Evolutionary conservation across 805 yeast genomes (phyloP).

Genomic region (Saccharomyces mikatae): DNA sequence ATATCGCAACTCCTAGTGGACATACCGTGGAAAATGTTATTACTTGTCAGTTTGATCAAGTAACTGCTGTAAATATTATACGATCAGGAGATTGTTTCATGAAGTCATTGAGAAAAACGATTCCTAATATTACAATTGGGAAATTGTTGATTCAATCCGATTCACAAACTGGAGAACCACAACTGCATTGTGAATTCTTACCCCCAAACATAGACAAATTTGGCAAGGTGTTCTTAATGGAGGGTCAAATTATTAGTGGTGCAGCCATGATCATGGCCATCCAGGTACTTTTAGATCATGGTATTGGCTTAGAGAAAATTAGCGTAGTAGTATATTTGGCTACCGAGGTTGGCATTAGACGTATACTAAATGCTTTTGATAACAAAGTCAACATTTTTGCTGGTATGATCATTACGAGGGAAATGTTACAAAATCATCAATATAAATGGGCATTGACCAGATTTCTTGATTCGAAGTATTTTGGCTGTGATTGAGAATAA

Average conservation of each 20-base stretch:
- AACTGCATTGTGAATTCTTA: slow-evolving; percentile 69
- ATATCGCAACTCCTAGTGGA: slow-evolving; percentile 39
- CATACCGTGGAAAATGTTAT: slow-evolving; percentile 19
- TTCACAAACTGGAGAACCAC: slow-evolving; percentile 87
- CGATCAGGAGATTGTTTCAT: slow-evolving; percentile 92
- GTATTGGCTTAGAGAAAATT: slow-evolving; percentile 52
- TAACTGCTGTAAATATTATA: slow-evolving; percentile 70
- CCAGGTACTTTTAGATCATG: slow-evolving; percentile 78
- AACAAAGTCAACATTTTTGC: slow-evolving; percentile 53
- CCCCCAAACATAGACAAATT: slow-evolving; percentile 37
- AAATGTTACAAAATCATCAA: slow-evolving; percentile 38
- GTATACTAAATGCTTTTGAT: slow-evolving; percentile 70
- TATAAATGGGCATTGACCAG: slow-evolving; percentile 54
- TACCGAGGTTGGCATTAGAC: slow-evolving; percentile 68
- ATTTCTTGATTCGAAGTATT: slow-evolving; percentile 68
- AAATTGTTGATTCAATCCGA: slow-evolving; percentile 83
- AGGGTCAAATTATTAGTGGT: slow-evolving; percentile 85
- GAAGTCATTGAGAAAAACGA: slow-evolving; percentile 62
- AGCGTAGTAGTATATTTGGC: slow-evolving; percentile 63
- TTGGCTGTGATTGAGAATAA: slow-evolving; percentile 40
- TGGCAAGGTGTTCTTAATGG: slow-evolving; percentile 57
- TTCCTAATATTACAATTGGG: slow-evolving; percentile 75
- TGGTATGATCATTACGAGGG: slow-evolving; percentile 51
- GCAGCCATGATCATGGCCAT: slow-evolving; percentile 94
- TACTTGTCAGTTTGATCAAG: slow-evolving; percentile 34